Evolutionary conservation across 2,329 filamentous ascomycete species (phyloP), one percentile per base, ranked within the genome.

Genomic region (Fusarium falciforme): DNA sequence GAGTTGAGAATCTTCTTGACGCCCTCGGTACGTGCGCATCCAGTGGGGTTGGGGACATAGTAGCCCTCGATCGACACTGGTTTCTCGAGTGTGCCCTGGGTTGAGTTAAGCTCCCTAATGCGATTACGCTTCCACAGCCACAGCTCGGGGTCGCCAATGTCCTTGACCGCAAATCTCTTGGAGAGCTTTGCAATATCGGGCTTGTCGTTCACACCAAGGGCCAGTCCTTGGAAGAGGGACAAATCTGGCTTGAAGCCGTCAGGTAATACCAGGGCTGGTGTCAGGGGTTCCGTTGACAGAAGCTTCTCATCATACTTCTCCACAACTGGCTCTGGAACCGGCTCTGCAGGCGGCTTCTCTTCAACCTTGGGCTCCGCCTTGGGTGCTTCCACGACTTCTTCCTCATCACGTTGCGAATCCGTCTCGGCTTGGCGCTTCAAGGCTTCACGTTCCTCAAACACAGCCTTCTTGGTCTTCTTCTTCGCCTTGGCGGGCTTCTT

Each of bases 1-100:
- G 94, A 94, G 82, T 99, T 97, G 71, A 97, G 89, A 66, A 99
- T 98, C 86, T 96, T 97, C 86, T 97, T 96, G 78, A 95, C 92
- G 31, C 95, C 95, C 84, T 99, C 95, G 0, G 96, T 98, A 66
- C 96, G 91, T 66, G 96, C 96, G 76, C 91, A 93, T 36, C 96
- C 96, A 11, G 94, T 94, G 1, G 88, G 71, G 75, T 98, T 99
- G 0, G 94, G 91, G 44, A 98, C 94, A 79, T 98, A 98, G 78
- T 92, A 92, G 22, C 90, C 91, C 35, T 87, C 87, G 52, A 92
- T 91, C 20, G 79, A 79, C 17, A 87, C 82, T 1, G 86, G 78
- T 5, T 73, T 78, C 29, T 80, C 72, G 40, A 75, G 40, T 25
- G 75, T 71, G 14, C 78, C 76, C 22, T 79, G 70, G 5, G 68